These are phyloP conservation scores for Fusarium praegraminearum DNA, from an alignment of 2,329 filamentous ascomycete genomes.

Conservation along the genomic window DNA sequence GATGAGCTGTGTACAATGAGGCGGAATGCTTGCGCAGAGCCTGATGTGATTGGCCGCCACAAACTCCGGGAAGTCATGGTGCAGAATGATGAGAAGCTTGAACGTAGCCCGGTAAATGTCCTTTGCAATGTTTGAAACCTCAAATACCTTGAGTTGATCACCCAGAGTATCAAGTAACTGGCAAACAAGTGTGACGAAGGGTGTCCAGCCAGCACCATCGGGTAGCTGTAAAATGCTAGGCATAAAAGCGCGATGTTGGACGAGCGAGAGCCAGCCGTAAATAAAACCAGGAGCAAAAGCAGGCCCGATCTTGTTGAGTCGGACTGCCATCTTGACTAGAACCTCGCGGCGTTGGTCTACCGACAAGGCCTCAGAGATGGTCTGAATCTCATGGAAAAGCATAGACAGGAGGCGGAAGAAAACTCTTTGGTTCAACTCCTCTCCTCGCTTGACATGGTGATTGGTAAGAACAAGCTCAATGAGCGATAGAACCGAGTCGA, in stretches of 20 bases:
- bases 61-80: conserved; percentile 96
- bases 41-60: conserved; percentile 86
- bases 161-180: conserved; percentile 79
- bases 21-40: conserved; percentile 83
- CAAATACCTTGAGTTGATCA: conserved; percentile 80
- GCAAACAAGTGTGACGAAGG: conserved; percentile 79
- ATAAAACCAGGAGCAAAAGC: conserved; percentile 82
- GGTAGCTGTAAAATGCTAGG: conserved; percentile 78
- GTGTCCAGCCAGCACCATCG: conserved; percentile 78
- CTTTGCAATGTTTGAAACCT: conserved; percentile 76
- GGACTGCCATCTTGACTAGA: conserved; percentile 76
- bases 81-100: conserved; percentile 84
- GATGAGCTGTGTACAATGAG: conserved; percentile 86
- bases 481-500: conserved; percentile 84
- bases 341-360: conserved; percentile 76
- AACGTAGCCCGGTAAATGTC: conserved; percentile 87
- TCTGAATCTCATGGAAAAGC: conserved; percentile 80
- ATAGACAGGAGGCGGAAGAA: conserved; percentile 92
- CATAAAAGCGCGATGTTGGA: conserved; percentile 88
- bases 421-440: conserved; percentile 86
- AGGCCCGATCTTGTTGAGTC: conserved; percentile 80
- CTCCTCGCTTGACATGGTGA: conserved; percentile 83
- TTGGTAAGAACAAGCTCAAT: conserved; percentile 84
- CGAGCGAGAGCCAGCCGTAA: conserved; percentile 84
- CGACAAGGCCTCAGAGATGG: conserved; percentile 67